A percentile compares a stretch with the other conserved stretches of the same genome.
phyloP scores from a whole-genome alignment of 2,329 filamentous ascomycete genomes.

The Amauroascus niger region DNA sequence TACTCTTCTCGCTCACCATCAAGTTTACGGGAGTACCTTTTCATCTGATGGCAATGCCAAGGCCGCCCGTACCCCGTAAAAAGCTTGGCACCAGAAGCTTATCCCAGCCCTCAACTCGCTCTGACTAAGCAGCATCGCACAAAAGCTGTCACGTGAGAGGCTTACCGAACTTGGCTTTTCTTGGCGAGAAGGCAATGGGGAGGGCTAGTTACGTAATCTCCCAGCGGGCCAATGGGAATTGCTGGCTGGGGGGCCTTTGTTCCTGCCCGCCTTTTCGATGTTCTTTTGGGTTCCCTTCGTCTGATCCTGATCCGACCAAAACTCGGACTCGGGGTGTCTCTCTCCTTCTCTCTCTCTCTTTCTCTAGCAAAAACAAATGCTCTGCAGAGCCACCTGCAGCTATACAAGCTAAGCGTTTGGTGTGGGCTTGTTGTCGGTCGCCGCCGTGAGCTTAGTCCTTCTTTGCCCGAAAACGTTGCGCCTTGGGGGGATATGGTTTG shows the following conservation, averaged over 20 bases:
- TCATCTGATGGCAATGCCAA: slow-evolving; percentile 8
- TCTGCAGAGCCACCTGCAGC: too few species aligned
- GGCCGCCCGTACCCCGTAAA: not conserved
- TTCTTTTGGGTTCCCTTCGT: too few species aligned
- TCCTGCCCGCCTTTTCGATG: not conserved
- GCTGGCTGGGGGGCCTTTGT: not conserved
- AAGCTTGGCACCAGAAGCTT: slow-evolving; percentile 14
- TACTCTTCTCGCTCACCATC: too few species aligned
- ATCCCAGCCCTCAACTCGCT: not conserved
- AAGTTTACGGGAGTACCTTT: too few species aligned
- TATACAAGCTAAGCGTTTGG: too few species aligned
- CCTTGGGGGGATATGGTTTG: not conserved
- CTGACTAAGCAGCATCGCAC: slow-evolving; percentile 10
- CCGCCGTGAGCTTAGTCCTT: too few species aligned
- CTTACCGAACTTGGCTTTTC: slow-evolving; percentile 12
- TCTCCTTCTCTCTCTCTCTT: too few species aligned
- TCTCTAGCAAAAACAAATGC: too few species aligned
- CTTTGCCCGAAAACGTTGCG: too few species aligned
- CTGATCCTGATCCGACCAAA: too few species aligned
- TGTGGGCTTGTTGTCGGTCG: too few species aligned
- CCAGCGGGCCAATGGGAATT: not conserved
- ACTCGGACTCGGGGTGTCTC: too few species aligned
- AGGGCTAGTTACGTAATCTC: not conserved
- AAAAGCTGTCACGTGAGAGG: not conserved
- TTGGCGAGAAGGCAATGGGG: slow-evolving; percentile 8